These are phyloP conservation scores for Eragrostis nindensis DNA, from an alignment of 176 grass and related monocot genomes.

Conservation along the genomic window DNA sequence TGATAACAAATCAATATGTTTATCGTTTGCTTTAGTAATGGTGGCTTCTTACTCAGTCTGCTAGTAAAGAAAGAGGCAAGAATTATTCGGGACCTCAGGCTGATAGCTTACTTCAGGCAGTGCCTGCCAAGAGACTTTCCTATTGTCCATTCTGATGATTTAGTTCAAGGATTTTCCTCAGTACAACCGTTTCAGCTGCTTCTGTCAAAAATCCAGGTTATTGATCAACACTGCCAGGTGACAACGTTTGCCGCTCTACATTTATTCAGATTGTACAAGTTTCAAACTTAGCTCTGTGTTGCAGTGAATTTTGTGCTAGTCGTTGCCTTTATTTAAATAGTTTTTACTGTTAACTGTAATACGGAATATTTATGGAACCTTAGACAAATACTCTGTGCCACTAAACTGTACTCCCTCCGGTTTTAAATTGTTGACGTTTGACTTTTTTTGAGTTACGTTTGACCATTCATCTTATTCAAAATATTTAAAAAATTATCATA, in stretches of 20 bases:
- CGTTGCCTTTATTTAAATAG: background rate
- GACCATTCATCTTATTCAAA: no score
- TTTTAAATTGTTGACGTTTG: no score
- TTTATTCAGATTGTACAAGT: background rate
- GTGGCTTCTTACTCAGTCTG: conserved; percentile 38
- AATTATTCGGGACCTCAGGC: conserved; percentile 60
- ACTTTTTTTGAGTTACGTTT: no score
- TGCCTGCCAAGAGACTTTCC: conserved; percentile 70
- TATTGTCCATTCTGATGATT: conserved; percentile 43
- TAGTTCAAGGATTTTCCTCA: conserved; percentile 44
- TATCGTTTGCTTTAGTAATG: conserved; percentile 17
- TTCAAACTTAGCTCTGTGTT: background rate
- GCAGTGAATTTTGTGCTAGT: background rate
- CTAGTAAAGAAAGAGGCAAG: conserved; percentile 64
- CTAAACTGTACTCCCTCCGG: no score
- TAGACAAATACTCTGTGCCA: background rate
- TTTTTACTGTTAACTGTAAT: no score
- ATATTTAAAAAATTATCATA: no score
- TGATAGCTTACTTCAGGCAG: conserved; percentile 70
- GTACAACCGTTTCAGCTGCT: conserved; percentile 52
- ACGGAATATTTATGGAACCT: background rate
- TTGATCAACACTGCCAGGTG: conserved; percentile 63
- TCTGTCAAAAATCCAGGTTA: conserved; percentile 59
- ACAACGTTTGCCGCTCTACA: background rate
- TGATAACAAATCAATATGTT: background rate